These are phyloP conservation scores for Silene coronaria DNA, from an alignment of 179 eudicot genomes.

Conservation along the genomic window DNA sequence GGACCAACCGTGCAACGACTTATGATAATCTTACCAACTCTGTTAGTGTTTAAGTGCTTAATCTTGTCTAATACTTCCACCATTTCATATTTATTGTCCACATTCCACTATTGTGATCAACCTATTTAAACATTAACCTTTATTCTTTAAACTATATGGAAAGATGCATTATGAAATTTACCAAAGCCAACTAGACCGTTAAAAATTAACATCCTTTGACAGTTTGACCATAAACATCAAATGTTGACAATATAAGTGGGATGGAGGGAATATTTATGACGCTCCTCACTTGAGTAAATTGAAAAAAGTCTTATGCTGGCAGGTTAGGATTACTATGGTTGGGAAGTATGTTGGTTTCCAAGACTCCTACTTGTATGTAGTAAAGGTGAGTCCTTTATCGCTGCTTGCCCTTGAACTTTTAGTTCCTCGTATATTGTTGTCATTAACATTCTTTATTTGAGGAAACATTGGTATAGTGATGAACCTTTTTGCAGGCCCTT, in stretches of 20 bases:
- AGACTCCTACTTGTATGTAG: constrained; percentile 88
- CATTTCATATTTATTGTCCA: not conserved
- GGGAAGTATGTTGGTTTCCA: constrained; percentile 92
- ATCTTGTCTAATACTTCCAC: not conserved
- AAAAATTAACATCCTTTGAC: not conserved
- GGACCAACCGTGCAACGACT: constrained; percentile 86
- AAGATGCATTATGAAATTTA: too few relatives aligned
- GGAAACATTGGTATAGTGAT: not conserved
- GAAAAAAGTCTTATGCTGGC: constrained; percentile 21
- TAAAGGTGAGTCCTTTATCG: constrained; percentile 47
- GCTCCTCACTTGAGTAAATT: not conserved
- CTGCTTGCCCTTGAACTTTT: not conserved
- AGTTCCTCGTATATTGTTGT: not conserved
- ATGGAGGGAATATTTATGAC: too few relatives aligned
- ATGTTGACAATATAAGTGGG: too few relatives aligned
- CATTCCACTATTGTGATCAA: not conserved
- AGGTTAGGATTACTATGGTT: constrained; percentile 98
- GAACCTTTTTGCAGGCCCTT: constrained; percentile 59
- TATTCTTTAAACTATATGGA: too few relatives aligned
- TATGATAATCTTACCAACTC: constrained; percentile 66
- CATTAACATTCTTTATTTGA: not conserved
- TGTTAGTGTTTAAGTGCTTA: constrained; percentile 40
- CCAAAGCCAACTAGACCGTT: not conserved
- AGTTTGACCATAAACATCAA: too few relatives aligned
- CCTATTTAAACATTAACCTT: too few relatives aligned